Evolutionary conservation across 2,329 filamentous ascomycete species (phyloP), one percentile per base, ranked within the genome.

Genomic region (Chalaropsis thielavioides): DNA sequence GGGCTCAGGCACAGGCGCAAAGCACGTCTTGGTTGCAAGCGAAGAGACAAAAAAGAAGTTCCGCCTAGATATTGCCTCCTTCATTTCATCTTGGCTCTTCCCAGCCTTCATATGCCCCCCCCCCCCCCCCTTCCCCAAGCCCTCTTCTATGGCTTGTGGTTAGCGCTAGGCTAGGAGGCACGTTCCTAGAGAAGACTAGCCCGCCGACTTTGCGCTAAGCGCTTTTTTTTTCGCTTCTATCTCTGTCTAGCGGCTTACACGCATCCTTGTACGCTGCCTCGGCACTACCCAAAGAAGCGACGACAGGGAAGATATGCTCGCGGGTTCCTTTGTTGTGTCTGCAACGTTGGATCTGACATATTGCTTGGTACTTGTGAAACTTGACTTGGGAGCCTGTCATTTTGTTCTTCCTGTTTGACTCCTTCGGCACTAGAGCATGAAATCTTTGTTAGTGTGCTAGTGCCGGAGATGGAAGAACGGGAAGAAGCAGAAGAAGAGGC

Each of bases 301-400:
- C 35, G 51, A 24, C 6, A 56, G 24, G 31, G 1, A 56, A 35
- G 51, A 56, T 56, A 35, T 31, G 13, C 51, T 22, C 22, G 51
- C 31, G 31, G 31, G 51, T 61, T 58, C 62, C 62, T 54, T 46
- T 51, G 46, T 63, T 31, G 41, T 27, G 19, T 31, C 38, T 64
- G 46, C 40, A 58, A 64, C 22, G 31, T 64, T 58, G 49, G 27
- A 56, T 64, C 17, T 38, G 35, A 41, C 38, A 58, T 41, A 43
- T 19, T 31, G 4, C 27, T 31, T 56, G 51, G 51, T 31, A 56
- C 17, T 31, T 56, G 51, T 56, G 51, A n/a, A 56, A 56, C 51
- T 38, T 56, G 51, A n/a, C 8, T 22, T 31, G 17, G 51, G 51
- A 35, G 10, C 8, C 17, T 31, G 27, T 2, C 51, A n/a, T 7